phyloP scores from a whole-genome alignment of 148 eudicot species.

The Linanthus parryae region DNA sequence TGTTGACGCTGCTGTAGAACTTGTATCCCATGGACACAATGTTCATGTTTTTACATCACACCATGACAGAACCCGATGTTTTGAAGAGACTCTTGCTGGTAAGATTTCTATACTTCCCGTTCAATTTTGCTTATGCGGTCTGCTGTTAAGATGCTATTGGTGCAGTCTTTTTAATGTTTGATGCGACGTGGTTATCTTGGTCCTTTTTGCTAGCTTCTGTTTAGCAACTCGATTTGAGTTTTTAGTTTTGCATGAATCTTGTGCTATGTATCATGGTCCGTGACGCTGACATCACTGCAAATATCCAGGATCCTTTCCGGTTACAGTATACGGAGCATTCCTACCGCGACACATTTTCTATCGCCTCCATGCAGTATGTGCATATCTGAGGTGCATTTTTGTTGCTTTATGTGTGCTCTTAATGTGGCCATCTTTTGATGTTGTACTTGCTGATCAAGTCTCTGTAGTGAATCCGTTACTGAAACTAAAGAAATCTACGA shows the following conservation, averaged over 20 bases:
- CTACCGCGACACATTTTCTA: constrained; percentile 84
- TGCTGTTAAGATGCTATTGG: not conserved
- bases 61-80: constrained; percentile 80
- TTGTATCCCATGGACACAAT: constrained; percentile 69
- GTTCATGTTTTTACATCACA: constrained; percentile 86
- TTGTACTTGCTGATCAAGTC: constrained; percentile 86
- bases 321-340: constrained; percentile 85
- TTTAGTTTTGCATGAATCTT: not conserved
- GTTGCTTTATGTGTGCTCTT: constrained; percentile 77
- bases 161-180: no score
- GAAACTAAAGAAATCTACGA: constrained; percentile 57
- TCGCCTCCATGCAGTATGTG: constrained; percentile 91
- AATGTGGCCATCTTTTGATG: constrained; percentile 80
- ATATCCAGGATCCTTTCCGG: constrained; percentile 64
- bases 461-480: constrained; percentile 73
- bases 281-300: not conserved
- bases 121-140: not conserved
- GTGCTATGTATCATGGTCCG: not conserved
- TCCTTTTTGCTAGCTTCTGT: not conserved
- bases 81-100: constrained; percentile 91
- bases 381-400: constrained; percentile 81
- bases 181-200: not conserved
- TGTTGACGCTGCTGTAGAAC: constrained; percentile 93
- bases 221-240: not conserved
- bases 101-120: constrained; percentile 5